phyloP scores from a whole-genome alignment of 192 early-diverging fungal species.

The Spinellus fusiger region DNA sequence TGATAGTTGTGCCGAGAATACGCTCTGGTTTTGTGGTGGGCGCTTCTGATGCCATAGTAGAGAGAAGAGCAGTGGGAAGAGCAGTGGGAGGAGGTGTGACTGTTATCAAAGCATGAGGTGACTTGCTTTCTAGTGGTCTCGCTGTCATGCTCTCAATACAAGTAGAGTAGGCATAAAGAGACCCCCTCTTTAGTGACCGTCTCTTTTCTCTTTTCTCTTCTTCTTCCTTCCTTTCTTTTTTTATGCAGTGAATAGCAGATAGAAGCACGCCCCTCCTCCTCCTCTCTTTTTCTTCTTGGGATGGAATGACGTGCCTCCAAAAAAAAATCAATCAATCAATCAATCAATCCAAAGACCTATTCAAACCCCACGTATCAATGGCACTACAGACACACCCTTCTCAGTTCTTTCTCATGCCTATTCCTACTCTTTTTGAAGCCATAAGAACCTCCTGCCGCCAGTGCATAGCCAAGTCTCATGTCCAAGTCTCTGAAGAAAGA shows the following conservation, averaged over 20 bases:
- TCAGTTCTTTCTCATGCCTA: conserved; percentile 1
- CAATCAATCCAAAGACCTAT: too few species aligned
- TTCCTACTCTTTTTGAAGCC: conserved; percentile 27
- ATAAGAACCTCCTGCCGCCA: conserved; percentile 35
- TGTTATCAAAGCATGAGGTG: not conserved
- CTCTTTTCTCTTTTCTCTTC: too few species aligned
- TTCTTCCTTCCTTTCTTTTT: too few species aligned
- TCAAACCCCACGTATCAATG: too few species aligned
- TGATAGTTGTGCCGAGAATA: conserved; percentile 40
- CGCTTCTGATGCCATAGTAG: not conserved
- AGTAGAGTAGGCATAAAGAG: not conserved
- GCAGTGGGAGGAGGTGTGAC: not conserved
- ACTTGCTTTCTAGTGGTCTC: not conserved
- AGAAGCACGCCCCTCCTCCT: too few species aligned
- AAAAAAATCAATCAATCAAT: too few species aligned
- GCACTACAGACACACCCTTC: too few species aligned
- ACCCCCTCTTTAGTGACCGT: not conserved
- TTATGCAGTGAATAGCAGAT: too few species aligned
- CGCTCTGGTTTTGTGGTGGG: conserved; percentile 7
- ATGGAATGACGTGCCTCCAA: too few species aligned
- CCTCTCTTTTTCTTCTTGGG: too few species aligned
- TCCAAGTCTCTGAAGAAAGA: conserved; percentile 24
- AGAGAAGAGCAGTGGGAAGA: not conserved
- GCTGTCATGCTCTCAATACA: not conserved
- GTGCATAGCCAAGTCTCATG: conserved; percentile 20